These are phyloP conservation scores for Tilletia caries DNA, from an alignment of 1,284 basidiomycete species.

Conservation along the genomic window DNA sequence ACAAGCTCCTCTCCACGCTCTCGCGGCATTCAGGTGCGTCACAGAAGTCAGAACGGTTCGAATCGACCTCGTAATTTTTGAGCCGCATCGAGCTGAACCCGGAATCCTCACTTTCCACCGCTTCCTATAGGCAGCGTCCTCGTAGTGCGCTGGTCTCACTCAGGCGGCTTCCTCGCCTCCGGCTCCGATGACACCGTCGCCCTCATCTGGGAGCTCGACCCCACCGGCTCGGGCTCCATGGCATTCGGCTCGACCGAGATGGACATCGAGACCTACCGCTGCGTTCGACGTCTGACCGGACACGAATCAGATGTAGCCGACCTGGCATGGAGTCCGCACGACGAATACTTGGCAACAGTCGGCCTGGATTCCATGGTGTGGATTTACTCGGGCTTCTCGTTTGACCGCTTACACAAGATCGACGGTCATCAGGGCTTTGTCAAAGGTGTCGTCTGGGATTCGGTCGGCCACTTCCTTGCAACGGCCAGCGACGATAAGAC, in stretches of 20 bases:
- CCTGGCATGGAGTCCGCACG: slow-evolving; percentile 83
- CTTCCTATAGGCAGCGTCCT: slow-evolving; percentile 69
- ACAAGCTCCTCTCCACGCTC: slow-evolving; percentile 83
- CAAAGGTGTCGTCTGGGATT: slow-evolving; percentile 98
- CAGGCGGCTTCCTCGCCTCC: slow-evolving; percentile 87
- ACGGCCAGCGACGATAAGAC: slow-evolving; percentile 86
- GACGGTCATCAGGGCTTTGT: slow-evolving; percentile 92
- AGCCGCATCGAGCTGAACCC: too few species aligned
- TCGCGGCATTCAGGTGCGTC: slow-evolving; percentile 76
- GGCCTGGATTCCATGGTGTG: slow-evolving; percentile 86
- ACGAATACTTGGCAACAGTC: slow-evolving; percentile 78
- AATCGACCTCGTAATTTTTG: too few species aligned
- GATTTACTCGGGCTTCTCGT: slow-evolving; percentile 65
- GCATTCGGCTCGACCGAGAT: slow-evolving; percentile 46
- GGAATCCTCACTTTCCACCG: neutral
- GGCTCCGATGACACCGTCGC: slow-evolving; percentile 93
- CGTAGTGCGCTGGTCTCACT: slow-evolving; percentile 91
- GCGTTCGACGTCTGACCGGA: slow-evolving; percentile 80
- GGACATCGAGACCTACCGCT: slow-evolving; percentile 90
- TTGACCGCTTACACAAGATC: slow-evolving; percentile 66
- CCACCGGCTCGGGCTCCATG: slow-evolving; percentile 29
- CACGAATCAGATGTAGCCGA: slow-evolving; percentile 84
- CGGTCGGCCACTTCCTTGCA: slow-evolving; percentile 82
- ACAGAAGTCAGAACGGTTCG: too few species aligned
- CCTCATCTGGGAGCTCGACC: slow-evolving; percentile 93